These are phyloP conservation scores for Neurospora sp. DNA, from an alignment of 495 filamentous ascomycete genomes.

Conservation along the genomic window DNA sequence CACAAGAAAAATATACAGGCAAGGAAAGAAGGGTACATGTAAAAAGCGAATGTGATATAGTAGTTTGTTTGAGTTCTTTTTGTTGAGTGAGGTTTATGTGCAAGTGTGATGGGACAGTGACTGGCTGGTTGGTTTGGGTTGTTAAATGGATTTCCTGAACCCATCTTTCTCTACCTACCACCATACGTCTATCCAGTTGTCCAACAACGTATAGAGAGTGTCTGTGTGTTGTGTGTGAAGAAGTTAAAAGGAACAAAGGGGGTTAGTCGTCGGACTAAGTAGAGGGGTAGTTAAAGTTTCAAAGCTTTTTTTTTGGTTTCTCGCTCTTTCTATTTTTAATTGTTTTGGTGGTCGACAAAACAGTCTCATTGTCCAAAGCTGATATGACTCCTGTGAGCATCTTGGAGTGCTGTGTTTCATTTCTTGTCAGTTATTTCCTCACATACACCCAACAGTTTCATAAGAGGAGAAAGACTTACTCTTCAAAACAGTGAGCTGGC, in stretches of 20 bases:
- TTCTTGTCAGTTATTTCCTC: conserved; percentile 6
- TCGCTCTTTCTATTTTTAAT: neutral
- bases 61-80: neutral
- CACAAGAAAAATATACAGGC: neutral
- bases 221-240: neutral
- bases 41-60: neutral
- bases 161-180: neutral
- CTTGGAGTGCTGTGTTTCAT: conserved; percentile 31
- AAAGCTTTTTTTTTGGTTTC: neutral
- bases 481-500: conserved; percentile 56
- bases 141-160: neutral
- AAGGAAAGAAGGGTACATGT: neutral
- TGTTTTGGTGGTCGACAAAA: neutral
- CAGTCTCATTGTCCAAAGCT: conserved; percentile 25
- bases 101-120: neutral
- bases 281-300: neutral
- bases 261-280: neutral
- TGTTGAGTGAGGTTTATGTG: neutral
- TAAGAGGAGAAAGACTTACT: conserved; percentile 38
- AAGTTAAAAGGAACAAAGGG: neutral
- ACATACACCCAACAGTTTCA: neutral
- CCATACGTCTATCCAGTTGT: neutral
- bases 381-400: conserved; percentile 35
- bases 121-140: neutral
- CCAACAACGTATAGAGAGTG: neutral